Evolutionary conservation across 2,329 filamentous ascomycete genomes (phyloP).

Genomic region (Microascus cirrosus): DNA sequence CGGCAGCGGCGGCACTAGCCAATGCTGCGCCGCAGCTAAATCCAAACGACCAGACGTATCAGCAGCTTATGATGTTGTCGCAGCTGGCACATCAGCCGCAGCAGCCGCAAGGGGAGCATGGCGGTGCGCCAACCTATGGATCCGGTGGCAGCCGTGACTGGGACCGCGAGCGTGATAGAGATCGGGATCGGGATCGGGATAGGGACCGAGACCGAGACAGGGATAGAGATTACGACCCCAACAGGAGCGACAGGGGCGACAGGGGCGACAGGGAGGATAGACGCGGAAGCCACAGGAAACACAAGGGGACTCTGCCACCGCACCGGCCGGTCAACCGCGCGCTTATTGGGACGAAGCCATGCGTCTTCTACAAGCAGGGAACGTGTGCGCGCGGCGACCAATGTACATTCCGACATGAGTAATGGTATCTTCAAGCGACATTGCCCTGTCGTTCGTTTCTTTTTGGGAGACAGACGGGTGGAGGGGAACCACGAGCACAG

Average conservation of each 20-base stretch:
- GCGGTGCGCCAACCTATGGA: background rate
- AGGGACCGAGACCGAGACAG: constrained; percentile 21
- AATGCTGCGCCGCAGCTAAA: constrained; percentile 16
- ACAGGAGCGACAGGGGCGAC: constrained; percentile 15
- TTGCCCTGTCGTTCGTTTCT: background rate
- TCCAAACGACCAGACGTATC: constrained; percentile 26
- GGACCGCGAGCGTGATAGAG: constrained; percentile 13
- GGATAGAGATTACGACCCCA: constrained; percentile 21
- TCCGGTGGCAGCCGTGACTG: constrained; percentile 6
- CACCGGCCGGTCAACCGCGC: constrained; percentile 40
- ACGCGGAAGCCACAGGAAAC: constrained; percentile 6
- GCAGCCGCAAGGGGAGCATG: constrained; percentile 4
- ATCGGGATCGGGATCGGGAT: constrained; percentile 13
- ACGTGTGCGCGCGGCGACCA: constrained; percentile 63
- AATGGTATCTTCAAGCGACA: background rate
- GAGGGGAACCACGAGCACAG: background rate
- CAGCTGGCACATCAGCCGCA: constrained; percentile 24
- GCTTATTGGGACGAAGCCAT: constrained; percentile 55
- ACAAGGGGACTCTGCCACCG: constrained; percentile 22
- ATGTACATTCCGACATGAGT: constrained; percentile 63
- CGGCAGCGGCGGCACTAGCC: constrained; percentile 7
- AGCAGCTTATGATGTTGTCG: constrained; percentile 25
- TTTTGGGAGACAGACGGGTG: background rate
- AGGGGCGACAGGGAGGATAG: constrained; percentile 17
- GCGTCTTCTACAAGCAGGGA: constrained; percentile 59